These are phyloP conservation scores for Puccinia novopanici DNA, from an alignment of 1,284 basidiomycete genomes.

Conservation along the genomic window DNA sequence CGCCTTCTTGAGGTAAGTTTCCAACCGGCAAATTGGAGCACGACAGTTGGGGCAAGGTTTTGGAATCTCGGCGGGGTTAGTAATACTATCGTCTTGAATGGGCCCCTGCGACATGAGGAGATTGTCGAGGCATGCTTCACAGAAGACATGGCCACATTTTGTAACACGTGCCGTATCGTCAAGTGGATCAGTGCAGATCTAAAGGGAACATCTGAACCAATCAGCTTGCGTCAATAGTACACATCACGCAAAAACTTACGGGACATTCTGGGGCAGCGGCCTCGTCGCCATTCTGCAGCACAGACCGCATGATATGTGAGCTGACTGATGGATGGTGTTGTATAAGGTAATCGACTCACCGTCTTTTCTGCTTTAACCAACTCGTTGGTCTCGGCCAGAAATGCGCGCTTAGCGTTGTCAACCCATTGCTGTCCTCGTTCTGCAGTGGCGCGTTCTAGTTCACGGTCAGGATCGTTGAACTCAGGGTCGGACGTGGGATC, in stretches of 20 bases:
- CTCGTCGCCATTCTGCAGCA: neutral
- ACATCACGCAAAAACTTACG: neutral
- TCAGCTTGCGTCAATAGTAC: neutral
- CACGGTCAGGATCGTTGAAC: neutral
- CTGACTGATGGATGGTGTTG: neutral
- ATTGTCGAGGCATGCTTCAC: conserved; percentile 22
- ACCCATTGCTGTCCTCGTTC: conserved; percentile 27
- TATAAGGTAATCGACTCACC: neutral
- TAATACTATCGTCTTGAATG: neutral
- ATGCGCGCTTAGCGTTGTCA: neutral
- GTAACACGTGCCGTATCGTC: conserved; percentile 33
- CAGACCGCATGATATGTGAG: neutral
- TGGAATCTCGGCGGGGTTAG: conserved; percentile 13
- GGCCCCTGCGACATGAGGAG: neutral
- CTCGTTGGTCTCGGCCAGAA: conserved; percentile 1
- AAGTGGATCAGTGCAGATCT: conserved; percentile 35
- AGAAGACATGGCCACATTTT: conserved; percentile 17
- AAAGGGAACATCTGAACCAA: neutral
- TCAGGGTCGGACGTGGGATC: neutral
- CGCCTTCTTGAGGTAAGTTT: conserved; percentile 19
- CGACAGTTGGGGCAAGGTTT: conserved; percentile 41
- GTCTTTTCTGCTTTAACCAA: conserved; percentile 24
- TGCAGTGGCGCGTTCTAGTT: conserved; percentile 16
- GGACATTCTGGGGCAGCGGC: conserved; percentile 32
- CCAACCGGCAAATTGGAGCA: neutral